Percentiles rank a stretch among this genome's conserved stretches.
Conservation (phyloP, 805 yeast species). For the Teunomyces stri region DNA sequence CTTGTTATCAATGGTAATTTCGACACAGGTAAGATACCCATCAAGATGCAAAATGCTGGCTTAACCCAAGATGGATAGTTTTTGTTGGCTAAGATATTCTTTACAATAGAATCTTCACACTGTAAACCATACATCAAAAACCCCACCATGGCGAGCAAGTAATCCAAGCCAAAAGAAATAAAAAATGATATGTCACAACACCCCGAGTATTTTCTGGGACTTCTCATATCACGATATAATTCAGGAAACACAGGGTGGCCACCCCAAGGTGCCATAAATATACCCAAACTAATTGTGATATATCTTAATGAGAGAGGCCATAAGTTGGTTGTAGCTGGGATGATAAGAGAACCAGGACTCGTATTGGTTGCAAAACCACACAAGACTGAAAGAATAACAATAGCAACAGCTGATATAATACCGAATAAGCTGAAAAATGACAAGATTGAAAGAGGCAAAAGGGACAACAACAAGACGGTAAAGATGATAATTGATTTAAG, state of each 20-base stretch:
- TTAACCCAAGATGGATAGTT: slow-evolving; percentile 50
- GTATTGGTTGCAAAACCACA: slow-evolving; percentile 62
- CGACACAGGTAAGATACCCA: slow-evolving; percentile 82
- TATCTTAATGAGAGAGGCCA: slow-evolving; percentile 57
- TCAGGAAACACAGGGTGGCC: slow-evolving; percentile 83
- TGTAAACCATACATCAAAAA: slow-evolving; percentile 55
- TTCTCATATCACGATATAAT: slow-evolving; percentile 67
- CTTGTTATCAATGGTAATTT: slow-evolving; percentile 81
- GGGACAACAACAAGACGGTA: slow-evolving; percentile 48
- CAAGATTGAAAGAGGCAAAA: slow-evolving; percentile 70
- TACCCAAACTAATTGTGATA: slow-evolving; percentile 61
- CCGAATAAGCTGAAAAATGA: slow-evolving; percentile 71
- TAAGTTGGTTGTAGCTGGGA: slow-evolving; percentile 62
- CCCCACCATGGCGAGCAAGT: slow-evolving; percentile 64
- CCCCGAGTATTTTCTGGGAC: slow-evolving; percentile 52
- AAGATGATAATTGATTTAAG: slow-evolving; percentile 29
- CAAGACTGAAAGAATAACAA: slow-evolving; percentile 54
- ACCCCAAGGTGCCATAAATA: slow-evolving; percentile 79
- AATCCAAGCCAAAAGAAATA: slow-evolving; percentile 59
- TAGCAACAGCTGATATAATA: slow-evolving; percentile 64
- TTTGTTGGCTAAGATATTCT: slow-evolving; percentile 42
- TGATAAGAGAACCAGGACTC: slow-evolving; percentile 72
- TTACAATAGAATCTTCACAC: slow-evolving; percentile 53
- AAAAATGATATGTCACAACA: slow-evolving; percentile 59
- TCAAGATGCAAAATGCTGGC: slow-evolving; percentile 56